Evolutionary conservation across 495 filamentous ascomycete genomes (phyloP).

Genomic region (Ascobolus immersus): DNA sequence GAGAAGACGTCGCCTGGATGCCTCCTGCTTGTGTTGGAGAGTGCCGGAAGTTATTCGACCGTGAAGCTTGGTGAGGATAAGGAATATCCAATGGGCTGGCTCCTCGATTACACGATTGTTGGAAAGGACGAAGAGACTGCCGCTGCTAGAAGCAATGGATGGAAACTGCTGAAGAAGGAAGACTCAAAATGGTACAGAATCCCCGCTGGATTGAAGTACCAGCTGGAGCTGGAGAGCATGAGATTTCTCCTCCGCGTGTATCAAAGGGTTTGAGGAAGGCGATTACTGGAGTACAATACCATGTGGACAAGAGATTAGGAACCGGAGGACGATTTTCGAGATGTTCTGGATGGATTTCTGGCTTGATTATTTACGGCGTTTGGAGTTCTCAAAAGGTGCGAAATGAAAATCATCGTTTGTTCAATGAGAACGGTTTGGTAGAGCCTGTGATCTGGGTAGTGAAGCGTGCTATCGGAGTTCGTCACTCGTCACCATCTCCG

Average conservation of each 20-base stretch:
- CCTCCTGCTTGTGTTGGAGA: conserved; percentile 68
- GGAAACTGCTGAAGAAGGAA: conserved; percentile 44
- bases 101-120: conserved; percentile 62
- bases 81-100: conserved; percentile 78
- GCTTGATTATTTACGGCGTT: no score
- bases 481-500: no score
- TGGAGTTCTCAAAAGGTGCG: no score
- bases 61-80: conserved; percentile 40
- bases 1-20: conserved; percentile 28
- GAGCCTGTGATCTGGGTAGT: no score
- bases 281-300: background rate
- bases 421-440: no score
- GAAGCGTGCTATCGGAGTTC: no score
- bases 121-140: conserved; percentile 16
- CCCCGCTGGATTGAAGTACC: conserved; percentile 36
- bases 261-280: conserved; percentile 5
- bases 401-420: no score
- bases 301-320: no score
- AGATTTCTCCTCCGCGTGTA: conserved; percentile 29
- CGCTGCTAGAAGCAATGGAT: no score
- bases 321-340: no score
- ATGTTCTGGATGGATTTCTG: no score
- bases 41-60: conserved; percentile 73
- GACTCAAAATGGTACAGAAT: conserved; percentile 73
- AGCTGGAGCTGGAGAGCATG: conserved; percentile 77